A percentile compares a stretch with the other conserved stretches of the same genome.
phyloP scores from a whole-genome alignment of 306 rosid genomes.

The Quercus parvula region DNA sequence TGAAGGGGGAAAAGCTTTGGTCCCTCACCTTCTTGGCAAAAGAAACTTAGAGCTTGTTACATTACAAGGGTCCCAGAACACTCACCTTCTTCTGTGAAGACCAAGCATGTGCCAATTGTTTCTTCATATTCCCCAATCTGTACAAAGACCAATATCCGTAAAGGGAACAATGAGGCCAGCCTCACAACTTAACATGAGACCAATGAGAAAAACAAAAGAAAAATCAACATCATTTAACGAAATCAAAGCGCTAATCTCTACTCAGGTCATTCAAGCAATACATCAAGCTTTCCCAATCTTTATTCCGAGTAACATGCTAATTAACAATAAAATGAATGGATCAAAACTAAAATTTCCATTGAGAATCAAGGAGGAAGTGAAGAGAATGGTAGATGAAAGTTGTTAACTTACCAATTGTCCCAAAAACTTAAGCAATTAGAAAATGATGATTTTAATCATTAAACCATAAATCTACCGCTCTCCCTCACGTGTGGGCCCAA shows the following conservation, averaged over 20 bases:
- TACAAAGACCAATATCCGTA: constrained; percentile 7
- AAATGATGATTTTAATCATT: too few relatives aligned
- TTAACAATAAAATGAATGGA: neutral
- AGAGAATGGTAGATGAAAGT: neutral
- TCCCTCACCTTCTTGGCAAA: neutral
- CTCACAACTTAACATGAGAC: neutral
- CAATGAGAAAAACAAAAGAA: neutral
- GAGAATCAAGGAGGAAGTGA: neutral
- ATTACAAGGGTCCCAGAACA: neutral
- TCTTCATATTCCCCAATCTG: constrained; percentile 80
- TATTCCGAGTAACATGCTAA: neutral
- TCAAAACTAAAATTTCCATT: neutral
- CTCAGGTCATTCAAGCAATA: neutral
- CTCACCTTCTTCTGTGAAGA: constrained; percentile 65
- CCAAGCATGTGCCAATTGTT: constrained; percentile 68
- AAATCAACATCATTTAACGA: neutral
- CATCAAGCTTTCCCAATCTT: neutral
- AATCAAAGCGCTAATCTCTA: neutral
- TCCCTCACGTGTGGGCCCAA: too few relatives aligned
- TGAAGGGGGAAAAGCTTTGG: neutral
- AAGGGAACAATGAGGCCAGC: neutral
- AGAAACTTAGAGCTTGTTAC: neutral
- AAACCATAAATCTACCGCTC: too few relatives aligned
- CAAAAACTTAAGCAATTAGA: too few relatives aligned
- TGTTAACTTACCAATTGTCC: too few relatives aligned